These are phyloP conservation scores for Candida pseudoglaebosa DNA, from an alignment of 805 yeast species.

Conservation along the genomic window DNA sequence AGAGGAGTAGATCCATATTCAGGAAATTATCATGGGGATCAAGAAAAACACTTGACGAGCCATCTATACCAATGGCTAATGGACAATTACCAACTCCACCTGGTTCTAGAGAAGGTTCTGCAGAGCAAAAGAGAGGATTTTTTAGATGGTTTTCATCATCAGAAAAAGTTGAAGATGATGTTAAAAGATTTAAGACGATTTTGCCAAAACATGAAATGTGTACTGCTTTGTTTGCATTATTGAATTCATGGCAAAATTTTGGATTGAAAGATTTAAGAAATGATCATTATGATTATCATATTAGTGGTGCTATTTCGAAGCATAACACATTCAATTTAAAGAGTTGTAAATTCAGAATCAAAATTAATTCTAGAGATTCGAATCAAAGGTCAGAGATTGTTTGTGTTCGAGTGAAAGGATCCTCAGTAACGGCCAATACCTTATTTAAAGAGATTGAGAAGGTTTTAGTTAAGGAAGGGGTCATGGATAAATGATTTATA, in stretches of 20 bases:
- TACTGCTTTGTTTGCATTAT: slow-evolving; percentile 58
- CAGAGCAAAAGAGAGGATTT: slow-evolving; percentile 26
- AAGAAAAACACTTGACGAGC: slow-evolving; percentile 21
- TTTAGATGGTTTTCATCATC: slow-evolving; percentile 40
- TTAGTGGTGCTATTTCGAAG: slow-evolving; percentile 62
- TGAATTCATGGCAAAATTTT: slow-evolving; percentile 66
- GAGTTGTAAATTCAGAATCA: slow-evolving; percentile 60
- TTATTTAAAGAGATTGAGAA: slow-evolving; percentile 60
- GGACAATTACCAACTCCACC: slow-evolving; percentile 34
- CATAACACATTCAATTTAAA: slow-evolving; percentile 59
- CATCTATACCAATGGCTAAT: slow-evolving; percentile 24
- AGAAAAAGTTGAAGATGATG: slow-evolving; percentile 21
- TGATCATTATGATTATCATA: slow-evolving; percentile 37
- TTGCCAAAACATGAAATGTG: slow-evolving; percentile 54
- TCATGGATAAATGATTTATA: slow-evolving; percentile 32
- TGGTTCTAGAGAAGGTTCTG: slow-evolving; percentile 23
- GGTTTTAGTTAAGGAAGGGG: slow-evolving; percentile 63
- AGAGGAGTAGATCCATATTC: slow-evolving; percentile 39
- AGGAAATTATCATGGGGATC: slow-evolving; percentile 51
- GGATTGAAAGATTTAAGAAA: slow-evolving; percentile 57
- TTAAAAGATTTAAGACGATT: slow-evolving; percentile 34
- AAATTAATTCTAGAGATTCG: slow-evolving; percentile 38
- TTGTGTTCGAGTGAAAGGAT: slow-evolving; percentile 63
- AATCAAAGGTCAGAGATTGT: slow-evolving; percentile 49
- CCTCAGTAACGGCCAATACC: slow-evolving; percentile 56